Evolutionary conservation across 2,329 filamentous ascomycete genomes (phyloP).

Genomic region (Drechslera avenae): DNA sequence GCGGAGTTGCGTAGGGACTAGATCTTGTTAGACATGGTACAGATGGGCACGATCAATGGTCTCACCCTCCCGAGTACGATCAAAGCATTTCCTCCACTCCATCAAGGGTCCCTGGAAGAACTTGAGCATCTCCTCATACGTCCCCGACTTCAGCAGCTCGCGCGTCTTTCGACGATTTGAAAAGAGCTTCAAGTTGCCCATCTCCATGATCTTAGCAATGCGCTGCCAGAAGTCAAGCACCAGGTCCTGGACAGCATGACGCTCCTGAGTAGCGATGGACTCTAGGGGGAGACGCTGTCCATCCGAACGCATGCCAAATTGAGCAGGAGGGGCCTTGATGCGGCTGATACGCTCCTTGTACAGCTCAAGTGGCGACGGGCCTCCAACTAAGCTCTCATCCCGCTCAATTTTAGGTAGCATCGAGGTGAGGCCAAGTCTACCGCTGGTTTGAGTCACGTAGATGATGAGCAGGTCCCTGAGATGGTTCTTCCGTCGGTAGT

Average conservation of each 20-base stretch:
- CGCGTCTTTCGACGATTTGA: conserved; percentile 85
- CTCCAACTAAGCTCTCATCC: conserved; percentile 30
- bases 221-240: conserved; percentile 88
- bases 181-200: conserved; percentile 87
- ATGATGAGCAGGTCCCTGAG: conserved; percentile 87
- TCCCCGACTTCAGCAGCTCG: conserved; percentile 82
- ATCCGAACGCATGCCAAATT: conserved; percentile 44
- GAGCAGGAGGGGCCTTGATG: conserved; percentile 44
- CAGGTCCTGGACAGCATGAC: conserved; percentile 55
- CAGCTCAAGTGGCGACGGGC: conserved; percentile 40
- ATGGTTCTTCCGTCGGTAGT: conserved; percentile 76
- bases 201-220: conserved; percentile 89
- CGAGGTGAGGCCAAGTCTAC: conserved; percentile 87
- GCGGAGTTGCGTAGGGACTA: conserved; percentile 63
- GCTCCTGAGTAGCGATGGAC: conserved; percentile 44
- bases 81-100: conserved; percentile 82
- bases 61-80: conserved; percentile 65
- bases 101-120: conserved; percentile 79
- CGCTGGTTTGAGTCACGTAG: conserved; percentile 92
- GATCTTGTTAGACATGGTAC: conserved; percentile 23
- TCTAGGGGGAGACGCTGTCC: conserved; percentile 45
- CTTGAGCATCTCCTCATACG: conserved; percentile 80
- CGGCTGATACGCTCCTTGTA: conserved; percentile 45
- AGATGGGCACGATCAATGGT: background rate
- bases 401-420: conserved; percentile 71